Evolutionary conservation across 768 basidiomycete genomes (phyloP).

Genomic region (Tricholoma matsutake): DNA sequence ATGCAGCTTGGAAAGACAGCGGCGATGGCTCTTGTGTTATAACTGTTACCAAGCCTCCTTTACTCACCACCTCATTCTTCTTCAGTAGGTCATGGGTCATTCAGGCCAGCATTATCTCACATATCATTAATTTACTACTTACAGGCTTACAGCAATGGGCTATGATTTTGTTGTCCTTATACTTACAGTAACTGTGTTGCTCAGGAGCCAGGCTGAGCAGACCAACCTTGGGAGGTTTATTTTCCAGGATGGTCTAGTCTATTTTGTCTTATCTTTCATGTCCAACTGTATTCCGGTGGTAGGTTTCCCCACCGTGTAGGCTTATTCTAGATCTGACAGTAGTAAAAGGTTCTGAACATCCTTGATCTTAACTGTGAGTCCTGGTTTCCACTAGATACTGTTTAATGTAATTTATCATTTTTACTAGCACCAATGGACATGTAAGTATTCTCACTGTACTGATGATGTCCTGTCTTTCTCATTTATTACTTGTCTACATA

Average conservation of each 20-base stretch:
- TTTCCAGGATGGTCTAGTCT: conserved; percentile 68
- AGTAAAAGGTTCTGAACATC: no score
- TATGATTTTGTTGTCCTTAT: conserved; percentile 62
- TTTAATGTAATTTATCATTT: no score
- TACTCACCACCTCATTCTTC: conserved; percentile 65
- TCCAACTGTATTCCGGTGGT: conserved; percentile 69
- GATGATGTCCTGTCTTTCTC: no score
- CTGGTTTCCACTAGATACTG: no score
- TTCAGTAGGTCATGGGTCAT: conserved; percentile 48
- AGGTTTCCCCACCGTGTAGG: conserved; percentile 18
- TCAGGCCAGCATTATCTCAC: no score
- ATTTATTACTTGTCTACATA: no score
- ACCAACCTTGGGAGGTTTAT: conserved; percentile 66
- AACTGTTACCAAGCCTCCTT: conserved; percentile 47
- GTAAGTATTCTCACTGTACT: no score
- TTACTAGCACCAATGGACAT: no score
- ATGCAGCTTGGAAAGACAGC: conserved; percentile 56
- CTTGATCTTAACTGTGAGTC: no score
- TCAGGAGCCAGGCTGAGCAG: conserved; percentile 46
- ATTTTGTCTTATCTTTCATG: conserved; percentile 61
- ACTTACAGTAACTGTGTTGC: conserved; percentile 52
- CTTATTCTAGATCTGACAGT: no score
- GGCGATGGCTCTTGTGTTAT: conserved; percentile 47
- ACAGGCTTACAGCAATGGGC: conserved; percentile 59
- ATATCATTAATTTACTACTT: background rate